Percentiles rank a stretch among this genome's conserved stretches.
Conservation (phyloP, 306 rosid genomes). For the Cucurbita maxima region DNA sequence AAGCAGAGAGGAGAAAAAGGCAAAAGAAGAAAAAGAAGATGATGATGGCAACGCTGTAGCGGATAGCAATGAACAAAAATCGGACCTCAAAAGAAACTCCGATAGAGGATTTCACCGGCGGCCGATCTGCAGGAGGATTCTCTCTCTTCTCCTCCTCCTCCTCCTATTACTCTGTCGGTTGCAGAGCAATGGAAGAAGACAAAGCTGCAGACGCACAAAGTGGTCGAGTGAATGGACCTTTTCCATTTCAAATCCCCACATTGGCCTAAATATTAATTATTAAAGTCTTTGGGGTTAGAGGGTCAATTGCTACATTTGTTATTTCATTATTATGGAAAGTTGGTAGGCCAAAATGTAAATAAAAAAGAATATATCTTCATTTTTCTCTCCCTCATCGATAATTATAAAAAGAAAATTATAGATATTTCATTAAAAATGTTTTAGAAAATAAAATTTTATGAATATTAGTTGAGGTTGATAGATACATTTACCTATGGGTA, state of each 20-base stretch:
- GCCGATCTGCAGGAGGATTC: background rate
- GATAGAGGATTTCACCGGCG: background rate
- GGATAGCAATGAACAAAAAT: slow-evolving; percentile 11
- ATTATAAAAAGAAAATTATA: background rate
- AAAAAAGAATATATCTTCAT: background rate
- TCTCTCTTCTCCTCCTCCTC: background rate
- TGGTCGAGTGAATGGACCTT: background rate
- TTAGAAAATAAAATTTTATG: too few species aligned
- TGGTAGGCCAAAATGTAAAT: background rate
- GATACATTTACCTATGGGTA: background rate
- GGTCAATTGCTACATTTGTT: background rate
- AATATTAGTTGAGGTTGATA: background rate
- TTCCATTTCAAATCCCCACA: slow-evolving; percentile 19
- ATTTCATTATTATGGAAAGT: background rate
- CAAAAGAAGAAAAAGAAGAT: slow-evolving; percentile 10
- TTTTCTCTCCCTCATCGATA: background rate
- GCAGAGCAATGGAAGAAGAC: slow-evolving; percentile 11
- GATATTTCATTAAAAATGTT: background rate
- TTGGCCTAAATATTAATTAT: slow-evolving; percentile 8
- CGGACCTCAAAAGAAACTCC: background rate
- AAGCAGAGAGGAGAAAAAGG: slow-evolving; percentile 10
- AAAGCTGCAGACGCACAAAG: slow-evolving; percentile 7
- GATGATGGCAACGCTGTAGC: background rate
- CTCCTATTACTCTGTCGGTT: slow-evolving; percentile 1
- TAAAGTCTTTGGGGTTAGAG: background rate